Percentiles rank a stretch among this genome's conserved stretches.
Conservation (phyloP, 345 rosid genomes). For the Populus pruinosa region DNA sequence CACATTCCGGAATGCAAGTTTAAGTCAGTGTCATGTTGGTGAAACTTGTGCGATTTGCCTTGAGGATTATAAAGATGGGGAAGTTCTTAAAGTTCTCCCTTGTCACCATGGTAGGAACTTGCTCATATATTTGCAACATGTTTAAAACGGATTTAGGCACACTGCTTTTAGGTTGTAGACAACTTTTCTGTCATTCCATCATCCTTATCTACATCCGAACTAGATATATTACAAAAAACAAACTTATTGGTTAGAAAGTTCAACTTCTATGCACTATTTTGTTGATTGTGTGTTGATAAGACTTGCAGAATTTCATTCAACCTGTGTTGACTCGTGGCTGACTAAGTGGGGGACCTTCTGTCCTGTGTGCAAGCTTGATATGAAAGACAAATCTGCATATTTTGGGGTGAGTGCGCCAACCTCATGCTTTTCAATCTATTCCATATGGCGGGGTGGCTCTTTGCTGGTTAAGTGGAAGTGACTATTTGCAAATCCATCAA, state of each 20-base stretch:
- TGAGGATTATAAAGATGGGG: conserved; percentile 68
- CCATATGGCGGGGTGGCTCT: background rate
- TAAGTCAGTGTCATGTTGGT: conserved; percentile 25
- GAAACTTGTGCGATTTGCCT: conserved; percentile 76
- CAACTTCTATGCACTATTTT: background rate
- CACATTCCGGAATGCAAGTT: conserved; percentile 35
- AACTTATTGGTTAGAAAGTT: background rate
- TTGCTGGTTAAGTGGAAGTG: background rate
- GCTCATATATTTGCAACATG: background rate
- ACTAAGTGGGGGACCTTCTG: conserved; percentile 71
- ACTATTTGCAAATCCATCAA: background rate
- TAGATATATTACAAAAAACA: background rate
- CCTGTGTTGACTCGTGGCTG: conserved; percentile 71
- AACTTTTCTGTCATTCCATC: background rate
- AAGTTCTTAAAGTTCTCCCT: conserved; percentile 60
- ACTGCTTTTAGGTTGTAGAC: too few relatives aligned
- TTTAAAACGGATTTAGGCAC: background rate
- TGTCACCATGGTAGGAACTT: conserved; percentile 60
- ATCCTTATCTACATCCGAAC: background rate
- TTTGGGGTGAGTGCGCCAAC: conserved; percentile 38
- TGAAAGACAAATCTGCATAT: conserved; percentile 34
- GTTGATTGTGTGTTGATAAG: background rate
- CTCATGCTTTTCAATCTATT: conserved; percentile 6
- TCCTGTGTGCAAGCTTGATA: conserved; percentile 79
- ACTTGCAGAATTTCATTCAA: conserved; percentile 63